These are phyloP conservation scores for Lepidopterella palustris DNA, from an alignment of 495 filamentous ascomycete species.

Conservation along the genomic window DNA sequence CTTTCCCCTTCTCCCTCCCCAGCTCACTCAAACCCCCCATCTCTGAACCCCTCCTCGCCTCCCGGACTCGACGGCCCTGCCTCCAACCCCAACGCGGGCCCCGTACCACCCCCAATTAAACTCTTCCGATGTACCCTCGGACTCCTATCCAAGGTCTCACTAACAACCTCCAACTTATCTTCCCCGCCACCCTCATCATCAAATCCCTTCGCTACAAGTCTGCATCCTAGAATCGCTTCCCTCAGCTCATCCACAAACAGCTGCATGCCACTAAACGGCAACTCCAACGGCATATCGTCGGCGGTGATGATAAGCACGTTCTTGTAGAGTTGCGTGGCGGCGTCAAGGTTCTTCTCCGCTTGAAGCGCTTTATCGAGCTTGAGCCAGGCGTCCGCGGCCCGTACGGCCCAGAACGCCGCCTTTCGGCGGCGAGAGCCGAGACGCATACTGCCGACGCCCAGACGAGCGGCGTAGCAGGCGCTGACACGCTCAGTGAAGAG, in stretches of 20 bases:
- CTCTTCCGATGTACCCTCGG: slow-evolving; percentile 32
- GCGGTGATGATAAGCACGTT: slow-evolving; percentile 39
- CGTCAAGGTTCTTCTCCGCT: slow-evolving; percentile 66
- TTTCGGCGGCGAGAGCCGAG: slow-evolving; percentile 71
- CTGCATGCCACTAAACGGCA: slow-evolving; percentile 50
- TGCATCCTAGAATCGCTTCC: slow-evolving; percentile 18
- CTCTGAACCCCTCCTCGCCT: slow-evolving; percentile 7
- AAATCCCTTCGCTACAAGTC: slow-evolving; percentile 9
- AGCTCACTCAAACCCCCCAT: slow-evolving; percentile 19
- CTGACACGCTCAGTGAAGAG: slow-evolving; percentile 78
- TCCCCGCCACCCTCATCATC: slow-evolving; percentile 15
- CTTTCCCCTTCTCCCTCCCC: neutral
- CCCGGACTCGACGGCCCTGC: slow-evolving; percentile 18
- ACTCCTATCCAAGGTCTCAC: slow-evolving; percentile 22
- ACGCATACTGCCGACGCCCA: slow-evolving; percentile 52
- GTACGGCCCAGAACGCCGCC: slow-evolving; percentile 81
- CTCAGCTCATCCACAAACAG: slow-evolving; percentile 54
- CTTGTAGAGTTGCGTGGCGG: slow-evolving; percentile 63
- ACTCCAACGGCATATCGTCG: slow-evolving; percentile 38
- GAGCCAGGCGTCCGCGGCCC: slow-evolving; percentile 79
- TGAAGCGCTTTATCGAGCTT: slow-evolving; percentile 60
- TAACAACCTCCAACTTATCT: slow-evolving; percentile 25
- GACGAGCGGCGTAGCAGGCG: slow-evolving; percentile 71
- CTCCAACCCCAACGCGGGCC: slow-evolving; percentile 19
- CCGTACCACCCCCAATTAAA: slow-evolving; percentile 20